phyloP scores from a whole-genome alignment of 192 early-diverging fungal species.

The Borealophlyctis nickersoniae region DNA sequence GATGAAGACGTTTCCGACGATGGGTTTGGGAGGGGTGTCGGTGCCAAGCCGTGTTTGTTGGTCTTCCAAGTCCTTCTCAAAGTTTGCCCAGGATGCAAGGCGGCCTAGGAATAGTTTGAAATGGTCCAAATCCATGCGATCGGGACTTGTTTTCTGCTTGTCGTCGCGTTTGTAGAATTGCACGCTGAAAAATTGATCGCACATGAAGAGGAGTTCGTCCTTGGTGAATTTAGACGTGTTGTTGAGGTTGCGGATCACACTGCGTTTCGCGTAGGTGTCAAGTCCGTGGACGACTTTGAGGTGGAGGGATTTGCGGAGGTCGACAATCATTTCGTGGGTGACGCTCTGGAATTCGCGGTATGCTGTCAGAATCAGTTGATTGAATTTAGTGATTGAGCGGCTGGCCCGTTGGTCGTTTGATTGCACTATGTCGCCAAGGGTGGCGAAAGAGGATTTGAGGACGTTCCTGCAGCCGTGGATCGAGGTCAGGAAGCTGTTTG shows the following conservation, averaged over 20 bases:
- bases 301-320: constrained; percentile 79
- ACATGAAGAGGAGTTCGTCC: constrained; percentile 82
- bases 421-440: constrained; percentile 70
- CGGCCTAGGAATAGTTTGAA: constrained; percentile 55
- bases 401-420: constrained; percentile 19
- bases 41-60: constrained; percentile 32
- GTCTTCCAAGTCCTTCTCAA: constrained; percentile 35
- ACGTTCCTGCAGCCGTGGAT: neutral
- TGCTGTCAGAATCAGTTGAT: constrained; percentile 85
- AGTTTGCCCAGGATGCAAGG: constrained; percentile 42
- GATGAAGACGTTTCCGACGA: constrained; percentile 36
- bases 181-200: constrained; percentile 83
- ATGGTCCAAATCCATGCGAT: constrained; percentile 69
- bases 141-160: constrained; percentile 50
- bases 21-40: constrained; percentile 23
- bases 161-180: constrained; percentile 46
- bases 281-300: constrained; percentile 90
- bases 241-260: constrained; percentile 76
- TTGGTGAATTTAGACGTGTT: constrained; percentile 75
- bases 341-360: constrained; percentile 87
- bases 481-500: no score
- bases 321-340: constrained; percentile 69
- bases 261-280: constrained; percentile 88
- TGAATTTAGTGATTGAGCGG: constrained; percentile 65
- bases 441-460: constrained; percentile 66